Conservation (phyloP, 768 basidiomycete genomes). For the Phylloporus sp. region DNA sequence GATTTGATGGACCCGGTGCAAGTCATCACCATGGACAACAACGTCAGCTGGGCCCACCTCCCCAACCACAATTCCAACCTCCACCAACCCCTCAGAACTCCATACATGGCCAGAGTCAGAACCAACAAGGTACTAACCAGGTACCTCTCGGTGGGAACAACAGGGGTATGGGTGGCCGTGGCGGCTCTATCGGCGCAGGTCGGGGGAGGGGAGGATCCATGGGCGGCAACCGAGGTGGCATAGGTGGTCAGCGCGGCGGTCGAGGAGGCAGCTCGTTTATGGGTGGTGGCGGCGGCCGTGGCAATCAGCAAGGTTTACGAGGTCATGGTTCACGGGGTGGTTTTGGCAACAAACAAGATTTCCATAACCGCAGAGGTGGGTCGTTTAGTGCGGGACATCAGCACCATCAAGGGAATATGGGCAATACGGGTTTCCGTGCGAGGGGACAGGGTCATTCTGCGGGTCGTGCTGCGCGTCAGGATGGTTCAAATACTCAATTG, state of each 20-base stretch:
- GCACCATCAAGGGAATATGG: constrained; percentile 34
- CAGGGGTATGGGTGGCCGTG: constrained; percentile 44
- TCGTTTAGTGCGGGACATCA: constrained; percentile 53
- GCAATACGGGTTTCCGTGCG: constrained; percentile 49
- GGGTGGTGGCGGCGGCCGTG: constrained; percentile 38
- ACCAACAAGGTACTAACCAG: constrained; percentile 44
- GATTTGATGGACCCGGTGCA: constrained; percentile 76
- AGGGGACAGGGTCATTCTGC: constrained; percentile 56
- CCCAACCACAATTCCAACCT: constrained; percentile 57
- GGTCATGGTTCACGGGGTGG: constrained; percentile 65
- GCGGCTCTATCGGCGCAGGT: constrained; percentile 32
- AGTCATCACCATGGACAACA: constrained; percentile 38
- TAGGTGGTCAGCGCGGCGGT: constrained; percentile 40
- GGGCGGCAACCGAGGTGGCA: constrained; percentile 41
- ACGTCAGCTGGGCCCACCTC: constrained; percentile 46
- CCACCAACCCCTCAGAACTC: constrained; percentile 26
- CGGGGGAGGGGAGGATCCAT: constrained; percentile 50
- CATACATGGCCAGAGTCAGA: constrained; percentile 31
- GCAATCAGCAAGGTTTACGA: constrained; percentile 50
- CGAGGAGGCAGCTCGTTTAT: constrained; percentile 35
- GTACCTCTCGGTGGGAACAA: constrained; percentile 39
- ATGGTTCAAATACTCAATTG: constrained; percentile 32
- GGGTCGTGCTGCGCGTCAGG: constrained; percentile 39
- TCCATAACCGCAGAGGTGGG: constrained; percentile 61
- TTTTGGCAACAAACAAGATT: constrained; percentile 59